phyloP scores from a whole-genome alignment of 1,284 basidiomycete genomes.

The Sporisorium sorghi region DNA sequence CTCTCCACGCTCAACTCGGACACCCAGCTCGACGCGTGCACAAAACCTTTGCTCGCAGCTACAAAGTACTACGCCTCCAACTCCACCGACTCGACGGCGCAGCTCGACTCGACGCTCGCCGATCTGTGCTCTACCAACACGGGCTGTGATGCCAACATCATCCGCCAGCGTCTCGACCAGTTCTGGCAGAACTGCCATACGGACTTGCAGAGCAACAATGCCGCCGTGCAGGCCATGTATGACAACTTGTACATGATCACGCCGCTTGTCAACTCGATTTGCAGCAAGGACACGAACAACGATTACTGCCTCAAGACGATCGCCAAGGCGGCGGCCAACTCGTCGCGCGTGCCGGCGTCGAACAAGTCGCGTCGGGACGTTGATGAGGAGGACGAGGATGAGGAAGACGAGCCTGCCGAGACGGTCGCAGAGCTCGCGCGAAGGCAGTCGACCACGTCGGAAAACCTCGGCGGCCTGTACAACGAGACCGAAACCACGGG shows the following conservation, averaged over 20 bases:
- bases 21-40: constrained; percentile 47
- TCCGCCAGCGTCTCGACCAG: constrained; percentile 47
- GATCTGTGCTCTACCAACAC: constrained; percentile 48
- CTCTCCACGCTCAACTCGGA: constrained; percentile 56
- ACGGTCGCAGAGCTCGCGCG: constrained; percentile 20
- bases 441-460: constrained; percentile 21
- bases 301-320: constrained; percentile 58
- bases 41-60: constrained; percentile 53
- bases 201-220: constrained; percentile 49
- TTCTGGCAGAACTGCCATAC: constrained; percentile 56
- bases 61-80: constrained; percentile 54
- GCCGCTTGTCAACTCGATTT: constrained; percentile 60
- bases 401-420: constrained; percentile 16
- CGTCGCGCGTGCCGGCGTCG: constrained; percentile 7
- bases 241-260: constrained; percentile 64
- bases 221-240: constrained; percentile 51
- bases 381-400: constrained; percentile 10
- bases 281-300: constrained; percentile 50
- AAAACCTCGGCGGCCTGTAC: constrained; percentile 17
- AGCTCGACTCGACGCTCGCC: constrained; percentile 50
- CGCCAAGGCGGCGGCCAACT: constrained; percentile 42
- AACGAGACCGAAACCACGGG: constrained; percentile 27
- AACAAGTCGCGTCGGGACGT: constrained; percentile 18
- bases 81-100: constrained; percentile 29
- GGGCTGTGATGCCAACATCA: constrained; percentile 53